These are phyloP conservation scores for Fusarium sororula DNA, from an alignment of 2,329 filamentous ascomycete species.

Conservation along the genomic window DNA sequence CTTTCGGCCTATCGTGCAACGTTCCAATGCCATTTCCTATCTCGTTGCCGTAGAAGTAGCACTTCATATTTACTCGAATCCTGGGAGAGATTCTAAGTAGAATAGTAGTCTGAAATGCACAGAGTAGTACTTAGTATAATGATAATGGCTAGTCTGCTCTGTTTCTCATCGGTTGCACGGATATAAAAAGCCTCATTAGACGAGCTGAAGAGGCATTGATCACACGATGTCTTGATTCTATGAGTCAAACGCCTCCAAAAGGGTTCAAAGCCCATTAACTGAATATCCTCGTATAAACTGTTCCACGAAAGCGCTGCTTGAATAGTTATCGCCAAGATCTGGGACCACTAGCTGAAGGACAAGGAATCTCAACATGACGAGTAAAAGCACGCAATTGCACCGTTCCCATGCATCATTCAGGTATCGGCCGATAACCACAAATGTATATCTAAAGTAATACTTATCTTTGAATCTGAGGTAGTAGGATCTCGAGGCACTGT, in stretches of 20 bases:
- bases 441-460: rapidly evolving
- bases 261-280: rapidly evolving
- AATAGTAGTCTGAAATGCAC: rapidly evolving
- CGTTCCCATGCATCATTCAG: rapidly evolving
- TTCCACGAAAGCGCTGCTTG: rapidly evolving
- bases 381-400: rapidly evolving
- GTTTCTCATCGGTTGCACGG: rapidly evolving
- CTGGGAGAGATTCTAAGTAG: rapidly evolving
- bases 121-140: rapidly evolving
- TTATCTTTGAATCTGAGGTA: rapidly evolving
- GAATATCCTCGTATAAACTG: rapidly evolving
- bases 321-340: neutral
- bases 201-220: too few relatives aligned
- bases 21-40: neutral
- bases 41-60: neutral
- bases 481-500: neutral
- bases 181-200: rapidly evolving
- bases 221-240: neutral
- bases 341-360: rapidly evolving
- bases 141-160: too few relatives aligned
- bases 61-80: rapidly evolving
- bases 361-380: rapidly evolving
- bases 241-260: too few relatives aligned
- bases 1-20: neutral
- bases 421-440: rapidly evolving